Base-by-base conservation (phyloP, 1,139 yeast species). In the Nakaseomyces delphensis region DNA sequence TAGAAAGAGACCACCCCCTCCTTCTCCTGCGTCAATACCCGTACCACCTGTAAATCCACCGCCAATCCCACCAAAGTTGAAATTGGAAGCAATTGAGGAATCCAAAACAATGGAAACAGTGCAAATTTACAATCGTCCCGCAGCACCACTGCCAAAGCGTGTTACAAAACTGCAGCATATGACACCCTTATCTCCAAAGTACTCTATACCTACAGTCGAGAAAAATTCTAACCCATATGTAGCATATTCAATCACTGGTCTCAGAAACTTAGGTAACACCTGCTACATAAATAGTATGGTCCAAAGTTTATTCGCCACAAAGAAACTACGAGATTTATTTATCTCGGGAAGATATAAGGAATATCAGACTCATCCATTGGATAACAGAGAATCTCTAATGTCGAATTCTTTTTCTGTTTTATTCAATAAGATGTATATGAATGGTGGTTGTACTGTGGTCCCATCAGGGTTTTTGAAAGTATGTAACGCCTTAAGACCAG, bases 241-340 rank as follows among this genome's bases (percentile, higher is more conserved):
- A 3, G 52, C 68, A 8, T 62, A 67, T 43, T 67, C 76, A 1
- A 69, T 79, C 21, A 79, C 87, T 35, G 91, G 93, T 0, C 61
- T 83, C 38, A 65, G 75, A 41, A 82, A 83, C 56, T 63, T 79
- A 59, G 87, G 87, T 0, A 78, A 81, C 19, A 78, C 86, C 0
- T 82, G 91, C 51, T 82, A 82, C 56, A 77, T 82, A 56, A 82
- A 81, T 56, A 75, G 82, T 55, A 77, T 79, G 47, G 59, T 82
- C 16, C 93, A 83, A 56, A 68, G 83, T 47, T 54, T 83, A 7
- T 76, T 79, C 53, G 83, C 80, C 0, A 63, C 82, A 0, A 57
- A 58, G 10, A 54, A 55, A 16, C 72, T 77, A 48, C 65, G 73
- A 42, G 54, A 59, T 10, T 55, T 76, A 10, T 74, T 76, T 47